Percentiles rank a stretch among this genome's conserved stretches.
These are phyloP conservation scores for Trypanosoma avium DNA, from an alignment of 208 protist genomes.

Conservation along the genomic window DNA sequence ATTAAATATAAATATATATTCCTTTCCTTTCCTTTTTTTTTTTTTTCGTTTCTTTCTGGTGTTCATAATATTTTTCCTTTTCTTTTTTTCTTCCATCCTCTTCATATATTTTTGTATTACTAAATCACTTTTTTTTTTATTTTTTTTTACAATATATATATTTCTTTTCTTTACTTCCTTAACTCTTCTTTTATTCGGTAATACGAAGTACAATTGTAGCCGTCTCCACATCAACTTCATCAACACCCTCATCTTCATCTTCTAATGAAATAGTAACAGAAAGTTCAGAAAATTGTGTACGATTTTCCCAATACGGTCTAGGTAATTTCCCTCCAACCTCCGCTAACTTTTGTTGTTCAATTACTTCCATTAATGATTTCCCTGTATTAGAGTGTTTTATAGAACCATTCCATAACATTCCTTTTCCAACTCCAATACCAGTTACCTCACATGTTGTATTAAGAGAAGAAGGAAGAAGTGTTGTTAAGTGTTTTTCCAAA, in stretches of 20 bases:
- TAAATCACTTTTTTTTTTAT: background rate
- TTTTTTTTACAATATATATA: background rate
- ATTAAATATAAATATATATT: background rate
- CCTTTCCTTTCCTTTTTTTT: slow-evolving; percentile 8
- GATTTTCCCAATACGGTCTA: slow-evolving; percentile 75
- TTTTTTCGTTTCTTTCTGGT: slow-evolving; percentile 21
- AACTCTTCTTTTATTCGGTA: slow-evolving; percentile 1
- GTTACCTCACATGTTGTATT: slow-evolving; percentile 65
- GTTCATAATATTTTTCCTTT: background rate
- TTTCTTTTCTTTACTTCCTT: slow-evolving; percentile 4
- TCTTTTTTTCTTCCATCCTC: background rate
- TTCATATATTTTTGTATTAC: background rate
- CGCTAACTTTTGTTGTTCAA: slow-evolving; percentile 72
- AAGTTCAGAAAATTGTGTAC: slow-evolving; percentile 79
- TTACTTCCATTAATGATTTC: slow-evolving; percentile 70
- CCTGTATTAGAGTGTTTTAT: slow-evolving; percentile 75
- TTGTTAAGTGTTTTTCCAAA: slow-evolving; percentile 58
- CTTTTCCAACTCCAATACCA: slow-evolving; percentile 81
- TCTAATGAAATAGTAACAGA: slow-evolving; percentile 65
- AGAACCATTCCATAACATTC: slow-evolving; percentile 81
- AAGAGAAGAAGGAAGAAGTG: slow-evolving; percentile 32
- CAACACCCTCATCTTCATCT: slow-evolving; percentile 70
- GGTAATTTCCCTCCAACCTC: slow-evolving; percentile 52
- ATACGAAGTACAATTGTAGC: slow-evolving; percentile 71
- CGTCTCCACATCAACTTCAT: slow-evolving; percentile 85